Base-by-base conservation (phyloP, 2,329 filamentous ascomycete species). In the Phyllosticta citribraziliensis region DNA sequence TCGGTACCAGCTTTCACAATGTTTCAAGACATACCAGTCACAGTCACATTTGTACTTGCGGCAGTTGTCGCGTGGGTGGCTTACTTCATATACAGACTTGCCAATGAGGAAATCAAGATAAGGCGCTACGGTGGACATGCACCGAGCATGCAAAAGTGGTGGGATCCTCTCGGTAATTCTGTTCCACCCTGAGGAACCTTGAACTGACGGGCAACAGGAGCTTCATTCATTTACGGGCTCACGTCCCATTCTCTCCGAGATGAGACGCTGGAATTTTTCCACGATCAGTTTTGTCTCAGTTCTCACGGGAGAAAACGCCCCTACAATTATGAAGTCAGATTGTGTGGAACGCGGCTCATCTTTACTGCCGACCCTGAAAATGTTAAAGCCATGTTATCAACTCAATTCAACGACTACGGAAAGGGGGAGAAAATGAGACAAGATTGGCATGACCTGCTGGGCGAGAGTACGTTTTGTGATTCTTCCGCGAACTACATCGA, bases 361-460 rank as follows among this genome's bases (percentile, higher is more conserved):
- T 14, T 63, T 10, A 70, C 69, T 1, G 61, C 66, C 10, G 66
- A 70, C 35, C 65, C 70, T 0, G 67, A 70, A n/a, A 70, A 68
- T 53, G 25, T 70, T 24, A 67, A 70, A 24, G 40, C 66, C 0
- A 63, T 70, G 9, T 66, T 70, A 1, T 58, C 67, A 1, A 65
- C 65, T 0, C 57, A 68, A 0, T 69, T 69, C 50, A 52, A 63
- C 10, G 30, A 56, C 20, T 71, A 40, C 33, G 33, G 33, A 12
- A 40, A 22, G 67, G 77, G 20, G 67, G 11, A 40, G 33, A 40
- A 11, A 40, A 14, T 40, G 17, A 33, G 25, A 22, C 12, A 17
- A 8, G 65, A 68, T 6, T 75, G 79, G 51, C 65, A 63, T 5
- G 74, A 75, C 2, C 63, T 80, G 3, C 67, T 80, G 9, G 78